phyloP scores from a whole-genome alignment of 164 flowering plant genomes.

The Tetrastigma voinierianum region DNA sequence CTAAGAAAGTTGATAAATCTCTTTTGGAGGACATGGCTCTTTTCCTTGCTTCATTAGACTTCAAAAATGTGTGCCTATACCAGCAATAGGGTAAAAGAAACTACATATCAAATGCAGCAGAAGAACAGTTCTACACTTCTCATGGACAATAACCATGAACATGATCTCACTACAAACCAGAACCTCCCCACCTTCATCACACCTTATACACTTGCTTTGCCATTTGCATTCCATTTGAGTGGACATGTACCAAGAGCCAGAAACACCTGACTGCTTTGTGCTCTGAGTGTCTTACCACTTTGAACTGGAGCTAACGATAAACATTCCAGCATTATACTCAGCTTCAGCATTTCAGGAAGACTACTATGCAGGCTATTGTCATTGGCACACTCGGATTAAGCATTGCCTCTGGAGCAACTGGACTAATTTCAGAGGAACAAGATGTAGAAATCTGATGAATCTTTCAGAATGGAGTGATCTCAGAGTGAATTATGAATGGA shows the following conservation, averaged over 20 bases:
- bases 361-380: neutral
- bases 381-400: no score
- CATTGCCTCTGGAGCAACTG: no score
- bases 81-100: constrained; percentile 52
- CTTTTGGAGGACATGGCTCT: constrained; percentile 29
- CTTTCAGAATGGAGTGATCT: no score
- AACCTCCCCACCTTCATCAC: constrained; percentile 30
- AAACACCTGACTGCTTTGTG: no score
- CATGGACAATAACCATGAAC: constrained; percentile 40
- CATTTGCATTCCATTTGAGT: constrained; percentile 17
- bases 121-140: constrained; percentile 28
- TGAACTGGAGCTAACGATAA: no score
- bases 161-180: constrained; percentile 34
- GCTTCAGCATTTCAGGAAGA: constrained; percentile 1
- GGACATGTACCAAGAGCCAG: no score
- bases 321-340: neutral
- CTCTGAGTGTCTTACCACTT: no score
- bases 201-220: constrained; percentile 33
- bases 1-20: constrained; percentile 28
- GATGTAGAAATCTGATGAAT: no score
- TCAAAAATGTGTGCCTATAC: constrained; percentile 24
- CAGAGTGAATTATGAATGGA: no score
- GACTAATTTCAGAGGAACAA: no score
- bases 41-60: constrained; percentile 18
- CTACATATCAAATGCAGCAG: constrained; percentile 36